Evolutionary conservation across 805 yeast species (phyloP).

Genomic region (Wickerhamiella alocasiicola): DNA sequence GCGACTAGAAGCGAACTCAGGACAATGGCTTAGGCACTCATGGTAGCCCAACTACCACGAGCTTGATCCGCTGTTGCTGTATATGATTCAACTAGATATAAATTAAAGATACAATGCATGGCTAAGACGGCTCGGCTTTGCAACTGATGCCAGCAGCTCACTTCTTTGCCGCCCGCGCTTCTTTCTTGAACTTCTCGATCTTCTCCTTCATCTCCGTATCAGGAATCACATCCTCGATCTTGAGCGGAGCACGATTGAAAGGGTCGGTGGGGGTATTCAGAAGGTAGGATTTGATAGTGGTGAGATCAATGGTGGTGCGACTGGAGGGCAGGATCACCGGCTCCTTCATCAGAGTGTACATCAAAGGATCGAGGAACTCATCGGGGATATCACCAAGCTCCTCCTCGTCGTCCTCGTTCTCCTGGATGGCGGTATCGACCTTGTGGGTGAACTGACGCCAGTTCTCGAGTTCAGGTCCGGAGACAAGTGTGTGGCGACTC

Average conservation of each 20-base stretch:
- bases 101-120: too few species aligned
- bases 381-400: conserved; percentile 93
- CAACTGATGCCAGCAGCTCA: too few species aligned
- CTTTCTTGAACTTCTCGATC: conserved; percentile 44
- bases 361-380: conserved; percentile 90
- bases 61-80: too few species aligned
- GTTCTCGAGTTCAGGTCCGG: conserved; percentile 39
- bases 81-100: too few species aligned
- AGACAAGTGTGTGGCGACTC: conserved; percentile 40
- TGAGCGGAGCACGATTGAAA: conserved; percentile 84
- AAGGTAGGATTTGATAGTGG: conserved; percentile 86
- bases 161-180: background rate
- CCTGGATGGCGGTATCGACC: conserved; percentile 21
- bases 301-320: conserved; percentile 69
- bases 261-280: conserved; percentile 96
- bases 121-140: too few species aligned
- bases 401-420: conserved; percentile 68
- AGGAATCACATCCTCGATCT: conserved; percentile 75
- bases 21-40: too few species aligned
- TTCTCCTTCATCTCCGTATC: conserved; percentile 53
- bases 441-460: conserved; percentile 58
- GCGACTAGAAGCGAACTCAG: too few species aligned
- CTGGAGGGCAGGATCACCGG: conserved; percentile 92
- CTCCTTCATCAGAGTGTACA: conserved; percentile 91
- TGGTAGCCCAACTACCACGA: too few species aligned